A percentile compares a stretch with the other conserved stretches of the same genome.
phyloP scores from a whole-genome alignment of 345 rosid species.

The Streptanthus diversifolius region DNA sequence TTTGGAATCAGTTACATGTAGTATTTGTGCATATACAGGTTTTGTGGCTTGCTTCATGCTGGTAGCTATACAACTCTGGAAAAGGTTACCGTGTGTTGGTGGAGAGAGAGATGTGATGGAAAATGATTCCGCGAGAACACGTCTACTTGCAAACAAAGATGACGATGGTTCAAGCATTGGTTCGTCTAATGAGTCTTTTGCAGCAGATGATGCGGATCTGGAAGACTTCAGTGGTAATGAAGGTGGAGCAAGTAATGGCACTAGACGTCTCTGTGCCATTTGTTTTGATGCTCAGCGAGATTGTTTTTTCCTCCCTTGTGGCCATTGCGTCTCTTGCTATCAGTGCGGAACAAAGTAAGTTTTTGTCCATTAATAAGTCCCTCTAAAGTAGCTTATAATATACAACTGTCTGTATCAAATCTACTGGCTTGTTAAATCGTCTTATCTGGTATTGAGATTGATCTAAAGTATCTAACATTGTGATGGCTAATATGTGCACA shows the following conservation, averaged over 20 bases:
- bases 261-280: conserved; percentile 67
- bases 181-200: conserved; percentile 63
- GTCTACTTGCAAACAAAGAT: conserved; percentile 55
- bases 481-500: conserved; percentile 30
- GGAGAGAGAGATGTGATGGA: conserved; percentile 19
- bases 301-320: conserved; percentile 91
- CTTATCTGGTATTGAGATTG: not conserved
- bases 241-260: conserved; percentile 48
- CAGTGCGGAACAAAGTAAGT: conserved; percentile 58
- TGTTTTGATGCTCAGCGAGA: conserved; percentile 89
- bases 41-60: conserved; percentile 50
- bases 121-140: conserved; percentile 35
- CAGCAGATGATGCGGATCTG: conserved; percentile 52
- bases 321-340: conserved; percentile 82
- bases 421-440: not conserved
- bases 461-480: not conserved
- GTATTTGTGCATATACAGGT: conserved; percentile 36
- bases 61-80: conserved; percentile 43
- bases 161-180: conserved; percentile 56
- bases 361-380: not conserved
- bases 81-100: conserved; percentile 37
- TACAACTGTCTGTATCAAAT: not conserved
- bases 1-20: not conserved
- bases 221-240: conserved; percentile 45
- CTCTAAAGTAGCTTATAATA: not conserved